These are phyloP conservation scores for Echium plantagineum DNA, from an alignment of 257 asterid species.

Conservation along the genomic window DNA sequence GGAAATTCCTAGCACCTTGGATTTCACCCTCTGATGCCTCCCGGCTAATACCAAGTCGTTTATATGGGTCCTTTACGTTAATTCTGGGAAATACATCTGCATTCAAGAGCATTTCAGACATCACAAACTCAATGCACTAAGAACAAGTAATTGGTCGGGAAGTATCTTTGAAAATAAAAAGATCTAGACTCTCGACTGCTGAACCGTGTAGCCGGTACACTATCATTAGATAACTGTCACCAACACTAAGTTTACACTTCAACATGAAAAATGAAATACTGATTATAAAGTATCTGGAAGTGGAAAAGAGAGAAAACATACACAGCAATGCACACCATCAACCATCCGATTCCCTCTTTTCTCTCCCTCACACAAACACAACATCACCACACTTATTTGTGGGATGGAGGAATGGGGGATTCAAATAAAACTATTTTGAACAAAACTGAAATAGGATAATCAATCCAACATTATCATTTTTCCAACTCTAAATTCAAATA, in stretches of 20 bases:
- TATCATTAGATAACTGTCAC: not conserved
- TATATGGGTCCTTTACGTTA: conserved; percentile 77
- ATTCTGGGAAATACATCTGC: conserved; percentile 81
- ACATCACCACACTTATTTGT: too few species aligned
- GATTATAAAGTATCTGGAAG: too few species aligned
- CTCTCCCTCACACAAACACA: too few species aligned
- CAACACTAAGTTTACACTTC: not conserved
- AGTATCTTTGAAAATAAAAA: not conserved
- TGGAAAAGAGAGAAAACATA: too few species aligned
- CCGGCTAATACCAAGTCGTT: conserved; percentile 75
- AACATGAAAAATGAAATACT: not conserved
- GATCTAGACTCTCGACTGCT: not conserved
- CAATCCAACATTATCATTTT: too few species aligned
- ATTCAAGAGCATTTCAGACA: conserved; percentile 6
- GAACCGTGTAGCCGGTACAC: not conserved
- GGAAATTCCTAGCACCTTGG: conserved; percentile 77
- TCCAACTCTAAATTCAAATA: too few species aligned
- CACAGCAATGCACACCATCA: too few species aligned
- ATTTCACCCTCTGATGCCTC: conserved; percentile 96
- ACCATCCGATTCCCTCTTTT: too few species aligned
- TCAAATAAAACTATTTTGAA: too few species aligned
- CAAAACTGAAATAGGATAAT: too few species aligned
- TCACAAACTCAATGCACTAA: conserved; percentile 8
- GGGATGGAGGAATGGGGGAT: too few species aligned
- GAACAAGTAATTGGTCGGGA: not conserved